A percentile compares a stretch with the other conserved stretches of the same genome.
Conservation (phyloP, 768 basidiomycete species). For the Plicaturopsis crispa region DNA sequence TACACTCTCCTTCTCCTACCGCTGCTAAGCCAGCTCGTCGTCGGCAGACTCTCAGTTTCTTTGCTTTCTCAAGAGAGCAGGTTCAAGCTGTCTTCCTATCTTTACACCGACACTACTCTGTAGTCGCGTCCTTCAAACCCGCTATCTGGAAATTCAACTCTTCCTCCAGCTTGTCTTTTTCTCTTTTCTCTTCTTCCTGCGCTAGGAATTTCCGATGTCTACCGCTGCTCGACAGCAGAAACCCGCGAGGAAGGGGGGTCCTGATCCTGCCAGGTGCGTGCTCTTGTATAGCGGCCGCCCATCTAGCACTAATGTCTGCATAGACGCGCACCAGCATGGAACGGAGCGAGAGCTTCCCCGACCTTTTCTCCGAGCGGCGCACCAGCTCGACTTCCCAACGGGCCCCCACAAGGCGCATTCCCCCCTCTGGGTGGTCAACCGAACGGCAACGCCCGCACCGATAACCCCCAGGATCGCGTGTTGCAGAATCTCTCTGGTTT, state of each 20-base stretch:
- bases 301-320: slow-evolving; percentile 9
- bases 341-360: slow-evolving; percentile 59
- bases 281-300: slow-evolving; percentile 11
- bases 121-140: too few relatives aligned
- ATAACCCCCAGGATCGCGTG: slow-evolving; percentile 47
- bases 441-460: slow-evolving; percentile 40
- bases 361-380: slow-evolving; percentile 51
- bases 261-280: slow-evolving; percentile 51
- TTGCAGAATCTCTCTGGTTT: slow-evolving; percentile 63
- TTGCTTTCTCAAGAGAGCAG: too few relatives aligned
- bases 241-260: slow-evolving; percentile 52
- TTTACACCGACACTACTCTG: too few relatives aligned
- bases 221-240: slow-evolving; percentile 59
- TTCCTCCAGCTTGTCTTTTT: slow-evolving; percentile 18
- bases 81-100: too few relatives aligned
- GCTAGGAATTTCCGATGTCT: slow-evolving; percentile 42
- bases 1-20: too few relatives aligned
- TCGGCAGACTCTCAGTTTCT: too few relatives aligned
- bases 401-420: slow-evolving; percentile 31
- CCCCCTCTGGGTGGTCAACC: slow-evolving; percentile 36
- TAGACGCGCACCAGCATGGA: slow-evolving; percentile 52
- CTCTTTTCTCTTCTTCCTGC: slow-evolving; percentile 19
- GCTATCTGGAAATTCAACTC: slow-evolving; percentile 9
- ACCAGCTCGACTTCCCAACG: slow-evolving; percentile 34
- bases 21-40: too few relatives aligned